Conservation (phyloP, 2,329 filamentous ascomycete species). For the Pseudocercospora cruenta region DNA sequence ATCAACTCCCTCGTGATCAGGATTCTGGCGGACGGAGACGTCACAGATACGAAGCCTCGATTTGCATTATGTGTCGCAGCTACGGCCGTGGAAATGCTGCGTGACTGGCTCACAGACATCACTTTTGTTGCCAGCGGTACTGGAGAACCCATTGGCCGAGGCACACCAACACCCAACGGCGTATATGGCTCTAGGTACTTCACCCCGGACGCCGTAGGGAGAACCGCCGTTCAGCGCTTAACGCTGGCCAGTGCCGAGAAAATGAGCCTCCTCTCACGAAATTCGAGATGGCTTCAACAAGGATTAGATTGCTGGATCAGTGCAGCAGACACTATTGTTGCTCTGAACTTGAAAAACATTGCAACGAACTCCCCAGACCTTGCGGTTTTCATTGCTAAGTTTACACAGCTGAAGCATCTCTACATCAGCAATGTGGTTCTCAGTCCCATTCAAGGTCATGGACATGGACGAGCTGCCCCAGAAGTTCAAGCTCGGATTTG, state of each 20-base stretch:
- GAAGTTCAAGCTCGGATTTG: conserved; percentile 15
- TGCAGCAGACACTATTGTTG: conserved; percentile 3
- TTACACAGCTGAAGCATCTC: not conserved
- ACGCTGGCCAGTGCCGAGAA: conserved; percentile 6
- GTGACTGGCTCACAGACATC: conserved; percentile 12
- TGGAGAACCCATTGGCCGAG: not conserved
- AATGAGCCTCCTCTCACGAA: not conserved
- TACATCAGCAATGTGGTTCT: not conserved
- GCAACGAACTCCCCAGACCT: not conserved
- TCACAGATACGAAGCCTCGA: not conserved
- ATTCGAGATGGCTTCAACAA: not conserved
- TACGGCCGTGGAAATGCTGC: conserved; percentile 8
- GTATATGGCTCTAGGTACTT: not conserved
- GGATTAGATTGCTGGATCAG: conserved; percentile 4
- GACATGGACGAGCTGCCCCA: not conserved
- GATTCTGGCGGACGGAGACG: not conserved
- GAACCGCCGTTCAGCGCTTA: conserved; percentile 4
- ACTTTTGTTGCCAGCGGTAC: conserved; percentile 11
- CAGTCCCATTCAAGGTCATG: not conserved
- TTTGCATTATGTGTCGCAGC: conserved; percentile 13
- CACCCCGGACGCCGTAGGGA: not conserved
- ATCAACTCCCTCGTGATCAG: conserved; percentile 11
- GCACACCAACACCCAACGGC: not conserved
- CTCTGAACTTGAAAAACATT: not conserved
- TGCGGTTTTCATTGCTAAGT: not conserved